phyloP scores from a whole-genome alignment of 106 monocot genomes.

The Platanthera guangdongensis region DNA sequence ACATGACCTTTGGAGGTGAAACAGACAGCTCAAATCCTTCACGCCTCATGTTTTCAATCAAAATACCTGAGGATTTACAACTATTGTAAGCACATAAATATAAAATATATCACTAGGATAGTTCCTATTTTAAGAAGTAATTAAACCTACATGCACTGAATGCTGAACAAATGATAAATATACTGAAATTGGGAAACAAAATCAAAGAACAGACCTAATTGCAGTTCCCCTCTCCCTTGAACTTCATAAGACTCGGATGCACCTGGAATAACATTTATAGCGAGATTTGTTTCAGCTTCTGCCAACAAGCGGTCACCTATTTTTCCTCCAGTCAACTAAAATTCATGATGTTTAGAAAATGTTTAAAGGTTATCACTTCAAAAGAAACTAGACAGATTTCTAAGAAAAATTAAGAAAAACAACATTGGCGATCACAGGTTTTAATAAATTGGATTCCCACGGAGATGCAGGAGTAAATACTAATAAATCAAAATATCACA shows the following conservation, averaged over 20 bases:
- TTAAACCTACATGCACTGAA: background rate
- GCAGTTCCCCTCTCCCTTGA: constrained; percentile 98
- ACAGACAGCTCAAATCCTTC: constrained; percentile 99
- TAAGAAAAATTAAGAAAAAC: background rate
- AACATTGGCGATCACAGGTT: background rate
- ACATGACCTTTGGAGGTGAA: constrained; percentile 98
- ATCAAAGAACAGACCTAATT: constrained; percentile 51
- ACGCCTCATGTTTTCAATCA: constrained; percentile 99
- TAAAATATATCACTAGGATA: background rate
- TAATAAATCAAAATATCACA: background rate
- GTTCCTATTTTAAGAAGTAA: background rate
- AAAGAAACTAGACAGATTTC: constrained; percentile 4
- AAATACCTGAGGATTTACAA: constrained; percentile 53
- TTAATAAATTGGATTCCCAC: background rate
- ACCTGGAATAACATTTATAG: constrained; percentile 98
- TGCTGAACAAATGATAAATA: background rate
- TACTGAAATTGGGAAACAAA: background rate
- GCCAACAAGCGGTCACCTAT: constrained; percentile 83
- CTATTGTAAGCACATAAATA: background rate
- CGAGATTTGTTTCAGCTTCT: constrained; percentile 97
- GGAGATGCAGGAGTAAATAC: background rate
- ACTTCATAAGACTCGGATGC: constrained; percentile 95
- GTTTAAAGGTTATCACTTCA: background rate
- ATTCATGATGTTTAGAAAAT: constrained; percentile 18
- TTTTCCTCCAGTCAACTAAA: constrained; percentile 92